These are phyloP conservation scores for Mycena alexandri DNA, from an alignment of 768 basidiomycete species.

Conservation along the genomic window DNA sequence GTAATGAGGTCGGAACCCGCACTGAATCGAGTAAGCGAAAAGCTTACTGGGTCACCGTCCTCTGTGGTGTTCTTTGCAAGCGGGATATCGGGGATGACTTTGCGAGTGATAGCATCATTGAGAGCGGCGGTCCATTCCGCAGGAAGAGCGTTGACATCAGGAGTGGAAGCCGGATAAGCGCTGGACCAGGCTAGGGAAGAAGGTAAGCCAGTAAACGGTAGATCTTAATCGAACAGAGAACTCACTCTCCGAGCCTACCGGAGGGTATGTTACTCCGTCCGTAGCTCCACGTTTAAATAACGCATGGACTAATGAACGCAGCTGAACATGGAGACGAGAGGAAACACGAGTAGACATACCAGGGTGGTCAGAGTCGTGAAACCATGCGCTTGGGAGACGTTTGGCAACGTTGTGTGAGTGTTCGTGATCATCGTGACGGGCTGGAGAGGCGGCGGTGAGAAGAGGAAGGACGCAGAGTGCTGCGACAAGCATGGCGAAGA, in stretches of 20 bases:
- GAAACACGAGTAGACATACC: conserved; percentile 4
- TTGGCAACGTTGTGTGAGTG: conserved; percentile 25
- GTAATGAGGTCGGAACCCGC: too few species aligned
- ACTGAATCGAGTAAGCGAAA: too few species aligned
- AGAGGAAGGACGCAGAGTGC: conserved; percentile 13
- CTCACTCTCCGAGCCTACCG: conserved; percentile 27
- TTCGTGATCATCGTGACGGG: conserved; percentile 4
- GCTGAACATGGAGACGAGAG: not conserved
- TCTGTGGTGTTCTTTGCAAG: conserved; percentile 52
- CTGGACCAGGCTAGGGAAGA: conserved; percentile 11
- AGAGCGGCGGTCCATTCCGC: conserved; percentile 53
- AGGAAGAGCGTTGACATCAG: conserved; percentile 16
- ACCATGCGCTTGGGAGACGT: conserved; percentile 64
- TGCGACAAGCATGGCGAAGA: conserved; percentile 1
- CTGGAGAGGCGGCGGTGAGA: not conserved
- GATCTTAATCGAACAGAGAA: not conserved
- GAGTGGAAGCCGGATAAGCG: conserved; percentile 1
- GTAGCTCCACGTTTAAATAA: conserved; percentile 68
- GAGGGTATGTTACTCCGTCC: conserved; percentile 48
- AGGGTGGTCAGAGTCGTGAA: conserved; percentile 67
- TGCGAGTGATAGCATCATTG: conserved; percentile 71
- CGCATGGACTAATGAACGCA: conserved; percentile 44
- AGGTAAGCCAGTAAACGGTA: not conserved
- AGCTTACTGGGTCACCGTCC: conserved; percentile 14
- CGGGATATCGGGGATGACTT: conserved; percentile 81